Base-by-base conservation (phyloP, 2,329 filamentous ascomycete genomes). In the Aspergillus amoenus region DNA sequence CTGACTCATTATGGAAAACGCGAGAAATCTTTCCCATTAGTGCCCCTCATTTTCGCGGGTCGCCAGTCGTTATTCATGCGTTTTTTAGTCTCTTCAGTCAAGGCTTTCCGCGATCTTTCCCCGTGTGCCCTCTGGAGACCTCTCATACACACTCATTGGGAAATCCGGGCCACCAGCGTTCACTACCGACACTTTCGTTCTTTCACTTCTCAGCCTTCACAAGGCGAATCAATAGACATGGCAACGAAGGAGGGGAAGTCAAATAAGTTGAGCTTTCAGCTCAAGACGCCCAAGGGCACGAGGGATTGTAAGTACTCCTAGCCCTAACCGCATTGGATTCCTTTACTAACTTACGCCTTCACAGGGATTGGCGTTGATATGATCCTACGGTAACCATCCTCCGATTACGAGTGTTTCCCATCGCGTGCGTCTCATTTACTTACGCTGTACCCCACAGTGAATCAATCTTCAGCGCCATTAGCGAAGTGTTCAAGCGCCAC, bases 251-350 rank as follows among this genome's bases (percentile, higher is more conserved):
- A 60, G 45, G 64, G 62, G 57, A 76, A 77, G 64, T 72, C 61
- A 39, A 61, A 76, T 24, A 79, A 79, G 68, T 57, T 68, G 30
- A 64, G 71, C 53, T 87, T 89, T 76, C 85, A 87, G 76, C 82
- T 95, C 72, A 96, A 96, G 82, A 90, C 88, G 70, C 90, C 91
- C 61, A 96, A 96, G 82, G 91, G 92, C 66, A 96, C 91, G 64
- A 90, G 91, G 72, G 92, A 96, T 74, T 96, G 88, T 57, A 49
- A 53, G 45, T 21, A 37, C 11, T 7, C 27, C 34, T 27, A 17
- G 34, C 15, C 34, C 30, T 21, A 2, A 21, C 18, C 17, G 6
- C 17, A 52, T 4, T 24, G 18, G 11, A 45, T 21, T 17, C 40
- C 24, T 13, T 47, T 32, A 43, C 17, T 57, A 17, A 40, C 45